Evolutionary conservation across 148 eudicot genomes (phyloP), one percentile per base, ranked within the genome.

Genomic region (Rhododendron griersonianum): DNA sequence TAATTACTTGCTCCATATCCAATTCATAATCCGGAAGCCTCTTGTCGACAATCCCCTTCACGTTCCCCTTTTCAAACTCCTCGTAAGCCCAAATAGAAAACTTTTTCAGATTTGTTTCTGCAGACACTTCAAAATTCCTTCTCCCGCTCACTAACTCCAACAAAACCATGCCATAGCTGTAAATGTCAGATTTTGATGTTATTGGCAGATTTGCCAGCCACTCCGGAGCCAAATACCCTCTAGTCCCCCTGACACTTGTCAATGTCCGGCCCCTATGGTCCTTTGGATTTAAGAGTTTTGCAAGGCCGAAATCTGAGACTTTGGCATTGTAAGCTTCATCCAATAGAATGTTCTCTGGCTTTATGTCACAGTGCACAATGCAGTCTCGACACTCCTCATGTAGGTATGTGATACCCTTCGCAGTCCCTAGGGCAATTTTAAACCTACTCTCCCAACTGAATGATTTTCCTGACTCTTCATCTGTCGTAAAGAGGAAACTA

Each of bases 301-400:
- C 98, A 8, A 96, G 95, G 59, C 99, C 99, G 83, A 95, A 96
- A 87, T 96, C 99, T 1, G 98, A 96, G 21, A 96, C 95, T 86
- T 91, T 95, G 15, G 99, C 93, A 61, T 87, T 88, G 91, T 88
- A 94, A 73, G 87, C 92, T 41, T 92, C 98, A 18, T 96, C 96
- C 74, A 96, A 74, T 45, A 96, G 95, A 53, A 96, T 95, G 86
- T 96, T 95, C 85, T 96, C 98, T 11, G 98, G 98, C 84, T 96
- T 96, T 71, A 96, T 92, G 85, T 96, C 96, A 55, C 96, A 96
- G 57, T 96, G 98, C 4, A 95, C 92, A 61, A 96, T 96, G 84
- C 99, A 96, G 83, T 96, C 98, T 47, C 94, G 87, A 48, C 99
- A 96, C 87, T 96, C 99, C 89, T 95, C 98, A 50, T 96, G 99